A percentile compares a stretch with the other conserved stretches of the same genome.
Evolutionary conservation across 1,139 yeast genomes (phyloP).

Genomic region (Lodderomyces jiufengensis): DNA sequence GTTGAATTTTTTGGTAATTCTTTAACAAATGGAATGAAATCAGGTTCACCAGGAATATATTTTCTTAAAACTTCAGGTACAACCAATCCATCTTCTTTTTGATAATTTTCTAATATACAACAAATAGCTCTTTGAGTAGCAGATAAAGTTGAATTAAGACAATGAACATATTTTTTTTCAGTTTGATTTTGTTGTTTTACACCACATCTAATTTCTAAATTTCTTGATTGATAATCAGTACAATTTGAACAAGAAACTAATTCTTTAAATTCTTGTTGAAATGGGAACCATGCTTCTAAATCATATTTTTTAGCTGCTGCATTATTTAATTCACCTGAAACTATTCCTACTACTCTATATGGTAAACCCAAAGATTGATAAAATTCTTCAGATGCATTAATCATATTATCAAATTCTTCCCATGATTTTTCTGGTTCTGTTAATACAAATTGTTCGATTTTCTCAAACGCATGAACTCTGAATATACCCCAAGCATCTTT

Average conservation of each 20-base stretch:
- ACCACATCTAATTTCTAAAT: conserved; percentile 98
- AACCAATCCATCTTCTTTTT: conserved; percentile 90
- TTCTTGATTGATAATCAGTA: conserved; percentile 98
- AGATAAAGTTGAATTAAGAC: conserved; percentile 93
- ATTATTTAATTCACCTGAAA: conserved; percentile 96
- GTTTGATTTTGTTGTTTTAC: conserved; percentile 92
- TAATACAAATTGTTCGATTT: conserved; percentile 92
- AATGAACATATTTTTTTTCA: conserved; percentile 97
- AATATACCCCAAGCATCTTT: conserved; percentile 99
- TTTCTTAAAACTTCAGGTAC: conserved; percentile 94
- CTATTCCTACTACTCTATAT: conserved; percentile 96
- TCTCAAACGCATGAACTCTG: conserved; percentile 98
- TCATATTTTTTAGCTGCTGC: conserved; percentile 99
- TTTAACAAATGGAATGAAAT: conserved; percentile 83
- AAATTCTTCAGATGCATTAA: conserved; percentile 84
- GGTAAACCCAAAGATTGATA: conserved; percentile 91
- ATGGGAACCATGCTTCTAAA: conserved; percentile 99
- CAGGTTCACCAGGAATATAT: conserved; percentile 98
- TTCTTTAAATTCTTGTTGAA: conserved; percentile 97
- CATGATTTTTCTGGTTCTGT: conserved; percentile 98
- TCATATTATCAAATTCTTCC: conserved; percentile 96
- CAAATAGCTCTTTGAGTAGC: conserved; percentile 98
- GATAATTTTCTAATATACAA: conserved; percentile 95
- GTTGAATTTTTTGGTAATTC: conserved; percentile 95
- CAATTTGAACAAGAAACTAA: conserved; percentile 98